Evolutionary conservation across 1,139 yeast genomes (phyloP), one percentile per base, ranked within the genome.

Genomic region (Yamadazyma pseudoaaseri): DNA sequence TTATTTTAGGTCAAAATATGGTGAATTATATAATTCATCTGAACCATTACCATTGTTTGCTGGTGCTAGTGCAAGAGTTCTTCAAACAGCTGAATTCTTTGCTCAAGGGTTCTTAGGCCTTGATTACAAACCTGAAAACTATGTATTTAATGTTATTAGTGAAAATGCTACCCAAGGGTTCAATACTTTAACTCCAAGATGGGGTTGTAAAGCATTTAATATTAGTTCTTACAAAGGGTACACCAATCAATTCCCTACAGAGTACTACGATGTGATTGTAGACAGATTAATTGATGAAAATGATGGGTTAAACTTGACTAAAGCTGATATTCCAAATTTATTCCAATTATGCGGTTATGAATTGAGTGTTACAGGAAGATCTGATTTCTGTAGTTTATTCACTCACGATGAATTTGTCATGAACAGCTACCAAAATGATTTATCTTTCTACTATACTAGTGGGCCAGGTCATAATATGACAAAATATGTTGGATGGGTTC

Each of bases 271-370:
- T 6, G 58, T 52, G 26, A 74, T 77, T 9, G 56, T 65, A 3
- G 49, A 52, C n/a, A 57, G 81, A 27, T 50, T 73, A 32, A 60
- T 56, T 33, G 53, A 52, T 33, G 57, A 59, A 20, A 60, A 76
- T 31, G 72, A 76, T 1, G 76, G 68, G 3, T 49, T 60, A 28
- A 51, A 58, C 26, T 42, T 65, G 32, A 62, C 70, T 5, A 44
- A 54, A 5, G 34, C 43, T 8, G 82, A 80, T 44, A 63, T 76
- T 28, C 49, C 50, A 29, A 48, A 54, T 31, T 45, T 75, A 42
- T 58, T 70, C 43, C 54, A 57, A 30, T 56, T 72, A 56, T 77
- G 81, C 54, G 79, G 77, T 2, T 79, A 61, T 50, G 84, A 76
- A 48, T 54, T 76, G 42, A 71, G 71, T 44, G 72, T 65, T 11